These are phyloP conservation scores for Chalara sp. DNA, from an alignment of 2,329 filamentous ascomycete species.

Conservation along the genomic window DNA sequence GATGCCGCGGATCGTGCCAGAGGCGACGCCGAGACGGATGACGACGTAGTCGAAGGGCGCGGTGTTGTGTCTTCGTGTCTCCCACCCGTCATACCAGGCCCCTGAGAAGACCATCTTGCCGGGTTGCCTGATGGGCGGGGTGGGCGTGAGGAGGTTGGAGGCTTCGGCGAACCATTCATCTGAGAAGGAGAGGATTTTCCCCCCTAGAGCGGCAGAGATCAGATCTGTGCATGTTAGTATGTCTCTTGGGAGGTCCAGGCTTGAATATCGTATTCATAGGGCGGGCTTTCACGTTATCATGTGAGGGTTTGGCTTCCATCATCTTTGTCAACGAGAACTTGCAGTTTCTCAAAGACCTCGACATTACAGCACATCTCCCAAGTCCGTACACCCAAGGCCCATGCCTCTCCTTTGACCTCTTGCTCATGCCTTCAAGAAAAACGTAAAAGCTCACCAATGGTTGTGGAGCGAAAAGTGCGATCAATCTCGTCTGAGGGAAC, in stretches of 20 bases:
- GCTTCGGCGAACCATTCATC: slow-evolving; percentile 66
- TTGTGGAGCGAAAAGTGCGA: slow-evolving; percentile 52
- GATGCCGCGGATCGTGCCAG: slow-evolving; percentile 64
- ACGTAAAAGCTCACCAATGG: slow-evolving; percentile 44
- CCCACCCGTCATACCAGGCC: slow-evolving; percentile 67
- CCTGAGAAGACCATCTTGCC: slow-evolving; percentile 65
- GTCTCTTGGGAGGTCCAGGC: neutral
- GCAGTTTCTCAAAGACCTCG: too few relatives aligned
- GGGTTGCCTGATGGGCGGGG: slow-evolving; percentile 52
- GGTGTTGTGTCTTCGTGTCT: slow-evolving; percentile 59
- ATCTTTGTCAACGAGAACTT: too few relatives aligned
- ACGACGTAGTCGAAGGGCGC: slow-evolving; percentile 62
- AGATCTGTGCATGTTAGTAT: slow-evolving; percentile 41
- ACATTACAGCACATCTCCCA: too few relatives aligned
- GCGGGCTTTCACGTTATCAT: too few relatives aligned
- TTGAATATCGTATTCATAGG: too few relatives aligned
- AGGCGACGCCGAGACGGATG: slow-evolving; percentile 60
- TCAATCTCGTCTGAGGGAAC: slow-evolving; percentile 51
- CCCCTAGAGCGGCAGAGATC: slow-evolving; percentile 53
- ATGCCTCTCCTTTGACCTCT: too few relatives aligned
- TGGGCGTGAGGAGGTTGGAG: slow-evolving; percentile 56
- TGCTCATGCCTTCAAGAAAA: too few relatives aligned
- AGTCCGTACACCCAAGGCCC: too few relatives aligned
- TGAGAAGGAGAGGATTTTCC: slow-evolving; percentile 58
- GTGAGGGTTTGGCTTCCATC: too few relatives aligned